Percentiles rank a stretch among this genome's conserved stretches.
Conservation (phyloP, 1,284 basidiomycete genomes). For the Fomitopsis schrenkii region DNA sequence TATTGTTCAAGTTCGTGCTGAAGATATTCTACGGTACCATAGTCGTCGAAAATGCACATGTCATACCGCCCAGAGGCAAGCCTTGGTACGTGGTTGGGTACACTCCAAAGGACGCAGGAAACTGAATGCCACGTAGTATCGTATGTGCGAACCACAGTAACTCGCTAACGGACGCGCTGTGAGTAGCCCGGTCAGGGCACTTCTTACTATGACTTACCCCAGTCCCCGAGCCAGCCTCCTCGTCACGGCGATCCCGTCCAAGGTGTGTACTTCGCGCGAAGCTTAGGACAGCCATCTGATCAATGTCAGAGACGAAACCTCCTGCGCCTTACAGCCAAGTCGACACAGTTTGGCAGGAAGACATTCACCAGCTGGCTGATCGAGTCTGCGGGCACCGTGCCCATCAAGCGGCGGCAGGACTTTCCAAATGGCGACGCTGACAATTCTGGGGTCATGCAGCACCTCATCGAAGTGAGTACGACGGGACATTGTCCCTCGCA, state of each 20-base stretch:
- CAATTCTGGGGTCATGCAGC: constrained; percentile 65
- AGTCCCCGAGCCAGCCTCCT: constrained; percentile 45
- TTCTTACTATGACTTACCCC: neutral
- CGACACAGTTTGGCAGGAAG: constrained; percentile 74
- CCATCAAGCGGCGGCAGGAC: constrained; percentile 75
- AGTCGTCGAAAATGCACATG: constrained; percentile 74
- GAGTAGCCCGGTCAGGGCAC: constrained; percentile 24
- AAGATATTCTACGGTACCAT: constrained; percentile 87
- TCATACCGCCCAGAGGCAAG: constrained; percentile 65
- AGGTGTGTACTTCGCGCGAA: constrained; percentile 35
- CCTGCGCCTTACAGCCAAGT: constrained; percentile 79
- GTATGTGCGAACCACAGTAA: constrained; percentile 83
- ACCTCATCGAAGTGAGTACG: constrained; percentile 55
- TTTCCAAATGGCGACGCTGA: constrained; percentile 49
- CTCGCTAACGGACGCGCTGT: constrained; percentile 83
- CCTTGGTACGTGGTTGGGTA: constrained; percentile 50
- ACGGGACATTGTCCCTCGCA: too few species aligned
- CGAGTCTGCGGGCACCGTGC: constrained; percentile 80
- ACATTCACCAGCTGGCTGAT: constrained; percentile 89
- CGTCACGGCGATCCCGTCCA: constrained; percentile 64
- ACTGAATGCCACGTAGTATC: constrained; percentile 33
- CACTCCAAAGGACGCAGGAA: too few species aligned
- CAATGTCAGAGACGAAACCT: constrained; percentile 58
- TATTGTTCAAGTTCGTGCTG: constrained; percentile 73
- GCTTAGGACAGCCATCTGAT: neutral